phyloP scores from a whole-genome alignment of 2,329 filamentous ascomycete genomes.

The Sporothrix euskadiensis region DNA sequence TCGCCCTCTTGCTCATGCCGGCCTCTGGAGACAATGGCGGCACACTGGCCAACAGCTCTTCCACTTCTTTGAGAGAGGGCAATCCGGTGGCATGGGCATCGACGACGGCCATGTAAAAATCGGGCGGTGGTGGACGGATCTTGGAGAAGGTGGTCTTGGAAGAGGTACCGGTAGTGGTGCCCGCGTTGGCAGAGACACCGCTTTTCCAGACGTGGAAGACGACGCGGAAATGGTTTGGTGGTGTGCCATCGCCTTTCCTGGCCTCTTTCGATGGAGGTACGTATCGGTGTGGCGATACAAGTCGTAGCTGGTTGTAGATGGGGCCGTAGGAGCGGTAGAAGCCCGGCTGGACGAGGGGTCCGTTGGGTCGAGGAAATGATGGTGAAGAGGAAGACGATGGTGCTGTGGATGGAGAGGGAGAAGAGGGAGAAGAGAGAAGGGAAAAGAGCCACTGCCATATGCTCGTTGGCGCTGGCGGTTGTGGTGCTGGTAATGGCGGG shows the following conservation, averaged over 20 bases:
- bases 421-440: slow-evolving; percentile 39
- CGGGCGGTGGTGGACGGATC: slow-evolving; percentile 71
- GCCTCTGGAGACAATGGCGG: slow-evolving; percentile 45
- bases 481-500: background rate
- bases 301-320: slow-evolving; percentile 73
- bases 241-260: background rate
- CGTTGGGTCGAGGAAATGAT: slow-evolving; percentile 40
- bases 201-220: slow-evolving; percentile 37
- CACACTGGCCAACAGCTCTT: slow-evolving; percentile 69
- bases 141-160: slow-evolving; percentile 66
- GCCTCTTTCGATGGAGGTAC: slow-evolving; percentile 13
- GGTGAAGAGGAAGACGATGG: background rate
- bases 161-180: slow-evolving; percentile 29
- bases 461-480: slow-evolving; percentile 28
- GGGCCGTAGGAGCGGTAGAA: slow-evolving; percentile 65
- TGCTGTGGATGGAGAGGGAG: background rate
- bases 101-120: slow-evolving; percentile 82
- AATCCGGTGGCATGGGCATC: slow-evolving; percentile 70
- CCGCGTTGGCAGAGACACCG: background rate
- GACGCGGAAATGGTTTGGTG: slow-evolving; percentile 64
- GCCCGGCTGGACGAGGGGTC: slow-evolving; percentile 63
- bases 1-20: background rate
- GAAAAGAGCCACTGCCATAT: slow-evolving; percentile 59
- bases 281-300: slow-evolving; percentile 59
- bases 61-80: slow-evolving; percentile 72